These are phyloP conservation scores for Yamadazyma spencermartinsiae DNA, from an alignment of 1,139 yeast species.

Conservation along the genomic window DNA sequence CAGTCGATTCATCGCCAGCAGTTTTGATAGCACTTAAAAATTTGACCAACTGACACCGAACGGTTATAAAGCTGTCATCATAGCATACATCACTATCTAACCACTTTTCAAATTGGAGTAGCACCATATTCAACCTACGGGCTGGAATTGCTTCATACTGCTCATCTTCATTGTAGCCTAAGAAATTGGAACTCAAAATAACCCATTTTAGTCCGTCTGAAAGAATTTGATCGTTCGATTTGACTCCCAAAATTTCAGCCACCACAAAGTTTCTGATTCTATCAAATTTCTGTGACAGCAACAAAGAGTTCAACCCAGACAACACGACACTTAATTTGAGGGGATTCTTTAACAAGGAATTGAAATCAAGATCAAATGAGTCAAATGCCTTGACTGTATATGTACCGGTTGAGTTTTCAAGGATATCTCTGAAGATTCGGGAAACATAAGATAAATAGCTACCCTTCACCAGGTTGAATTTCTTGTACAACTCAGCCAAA, in stretches of 20 bases:
- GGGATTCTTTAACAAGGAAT: conserved; percentile 31
- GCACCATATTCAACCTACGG: conserved; percentile 61
- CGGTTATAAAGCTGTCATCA: conserved; percentile 50
- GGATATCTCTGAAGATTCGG: conserved; percentile 23
- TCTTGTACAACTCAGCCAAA: conserved; percentile 1
- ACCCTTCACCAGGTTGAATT: conserved; percentile 9
- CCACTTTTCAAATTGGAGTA: conserved; percentile 55
- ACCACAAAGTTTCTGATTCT: conserved; percentile 61
- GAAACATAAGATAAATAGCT: conserved; percentile 23
- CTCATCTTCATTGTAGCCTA: conserved; percentile 31
- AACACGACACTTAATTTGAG: conserved; percentile 40
- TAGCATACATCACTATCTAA: conserved; percentile 62
- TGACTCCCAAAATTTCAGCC: conserved; percentile 63
- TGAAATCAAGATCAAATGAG: conserved; percentile 28
- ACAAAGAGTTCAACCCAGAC: conserved; percentile 32
- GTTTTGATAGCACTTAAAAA: conserved; percentile 37
- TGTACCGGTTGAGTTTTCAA: conserved; percentile 29
- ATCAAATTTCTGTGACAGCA: conserved; percentile 37
- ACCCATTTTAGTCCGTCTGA: conserved; percentile 47
- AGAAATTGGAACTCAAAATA: conserved; percentile 50
- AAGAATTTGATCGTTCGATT: conserved; percentile 30
- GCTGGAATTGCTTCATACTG: conserved; percentile 46
- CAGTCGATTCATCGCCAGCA: conserved; percentile 14
- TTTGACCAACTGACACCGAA: conserved; percentile 54
- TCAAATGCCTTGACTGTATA: conserved; percentile 28